These are phyloP conservation scores for Cyclocybe aegerita DNA, from an alignment of 768 basidiomycete species.

Conservation along the genomic window DNA sequence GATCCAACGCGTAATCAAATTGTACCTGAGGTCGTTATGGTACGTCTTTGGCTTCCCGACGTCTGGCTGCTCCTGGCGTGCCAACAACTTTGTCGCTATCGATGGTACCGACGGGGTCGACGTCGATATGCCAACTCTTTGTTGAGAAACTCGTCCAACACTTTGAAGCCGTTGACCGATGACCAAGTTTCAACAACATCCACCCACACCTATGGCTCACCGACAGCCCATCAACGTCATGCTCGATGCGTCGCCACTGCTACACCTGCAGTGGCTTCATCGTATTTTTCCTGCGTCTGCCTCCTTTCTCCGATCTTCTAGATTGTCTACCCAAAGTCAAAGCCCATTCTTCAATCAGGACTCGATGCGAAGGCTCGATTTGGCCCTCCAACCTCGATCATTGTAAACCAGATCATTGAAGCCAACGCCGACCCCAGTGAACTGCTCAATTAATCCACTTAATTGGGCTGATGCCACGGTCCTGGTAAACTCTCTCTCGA, in stretches of 20 bases:
- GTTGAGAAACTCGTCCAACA: conserved; percentile 3
- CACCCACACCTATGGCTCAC: conserved; percentile 28
- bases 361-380: conserved; percentile 51
- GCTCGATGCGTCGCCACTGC: conserved; percentile 42
- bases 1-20: conserved; percentile 39
- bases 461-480: conserved; percentile 49
- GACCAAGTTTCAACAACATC: conserved; percentile 40
- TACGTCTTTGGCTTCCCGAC: conserved; percentile 24
- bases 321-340: conserved; percentile 53
- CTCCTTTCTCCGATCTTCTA: conserved; percentile 13
- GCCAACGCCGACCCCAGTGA: conserved; percentile 42
- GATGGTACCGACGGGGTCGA: conserved; percentile 49
- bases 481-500: conserved; percentile 38
- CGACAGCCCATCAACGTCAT: conserved; percentile 47
- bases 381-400: conserved; percentile 48
- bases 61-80: conserved; percentile 37
- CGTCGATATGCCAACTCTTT: conserved; percentile 24
- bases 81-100: conserved; percentile 52
- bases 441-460: conserved; percentile 45
- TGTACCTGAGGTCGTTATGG: conserved; percentile 42
- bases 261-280: conserved; percentile 39
- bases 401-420: conserved; percentile 42
- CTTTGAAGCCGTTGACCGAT: conserved; percentile 28
- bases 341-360: conserved; percentile 57
- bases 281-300: conserved; percentile 36